phyloP scores from a whole-genome alignment of 2,329 filamentous ascomycete genomes.

The Pseudopyrenochaeta lycopersici region DNA sequence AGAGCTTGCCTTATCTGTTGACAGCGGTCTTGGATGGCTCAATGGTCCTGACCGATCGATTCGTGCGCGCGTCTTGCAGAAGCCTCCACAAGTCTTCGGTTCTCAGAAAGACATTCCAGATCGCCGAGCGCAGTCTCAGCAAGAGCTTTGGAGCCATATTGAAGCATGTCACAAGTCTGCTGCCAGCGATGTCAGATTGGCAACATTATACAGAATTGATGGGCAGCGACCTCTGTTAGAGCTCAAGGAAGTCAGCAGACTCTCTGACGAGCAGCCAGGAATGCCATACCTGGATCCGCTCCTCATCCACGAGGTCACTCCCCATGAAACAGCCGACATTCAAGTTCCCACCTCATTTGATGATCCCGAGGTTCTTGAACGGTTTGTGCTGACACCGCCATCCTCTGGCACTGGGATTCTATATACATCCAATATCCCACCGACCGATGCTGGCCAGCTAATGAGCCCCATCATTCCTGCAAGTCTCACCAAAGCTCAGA shows the following conservation, averaged over 20 bases:
- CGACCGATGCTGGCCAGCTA: conserved; percentile 33
- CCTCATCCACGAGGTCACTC: conserved; percentile 37
- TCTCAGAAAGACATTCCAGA: conserved; percentile 49
- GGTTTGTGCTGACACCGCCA: conserved; percentile 18
- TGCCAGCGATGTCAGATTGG: conserved; percentile 34
- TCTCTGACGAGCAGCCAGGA: conserved; percentile 28
- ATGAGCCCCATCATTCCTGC: conserved; percentile 59
- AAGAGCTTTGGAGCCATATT: conserved; percentile 48
- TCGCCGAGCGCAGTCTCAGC: conserved; percentile 44
- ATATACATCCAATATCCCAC: conserved; percentile 40
- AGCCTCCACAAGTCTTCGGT: conserved; percentile 58
- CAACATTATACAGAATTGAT: conserved; percentile 41
- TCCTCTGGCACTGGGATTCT: conserved; percentile 38
- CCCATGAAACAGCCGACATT: conserved; percentile 27
- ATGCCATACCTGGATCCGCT: conserved; percentile 42
- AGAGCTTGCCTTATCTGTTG: conserved; percentile 73
- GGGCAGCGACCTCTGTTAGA: conserved; percentile 22
- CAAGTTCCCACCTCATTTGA: conserved; percentile 29
- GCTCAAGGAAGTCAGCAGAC: conserved; percentile 14
- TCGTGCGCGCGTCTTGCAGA: conserved; percentile 57
- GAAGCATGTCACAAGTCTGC: conserved; percentile 27
- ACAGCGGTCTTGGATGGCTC: conserved; percentile 74
- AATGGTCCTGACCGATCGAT: conserved; percentile 67
- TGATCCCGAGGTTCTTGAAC: conserved; percentile 28
- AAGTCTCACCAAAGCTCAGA: conserved; percentile 68